Percentiles rank a stretch among this genome's conserved stretches.
These are phyloP conservation scores for Cnidoscolus chayamansa DNA, from an alignment of 441 rosid species.

Conservation along the genomic window DNA sequence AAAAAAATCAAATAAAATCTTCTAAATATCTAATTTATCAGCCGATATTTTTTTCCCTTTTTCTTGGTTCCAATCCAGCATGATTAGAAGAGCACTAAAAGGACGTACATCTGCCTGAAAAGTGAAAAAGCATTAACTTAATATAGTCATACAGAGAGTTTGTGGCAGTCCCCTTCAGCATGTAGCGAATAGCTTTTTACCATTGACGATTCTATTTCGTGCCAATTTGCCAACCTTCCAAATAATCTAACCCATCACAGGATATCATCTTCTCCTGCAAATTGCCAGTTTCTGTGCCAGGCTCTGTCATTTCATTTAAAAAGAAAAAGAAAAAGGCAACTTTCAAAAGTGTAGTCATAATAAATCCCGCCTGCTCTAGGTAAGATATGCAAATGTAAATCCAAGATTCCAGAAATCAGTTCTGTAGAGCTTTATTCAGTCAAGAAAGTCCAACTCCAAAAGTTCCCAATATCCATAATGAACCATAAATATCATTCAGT, in stretches of 20 bases:
- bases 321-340: background rate
- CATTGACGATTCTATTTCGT: background rate
- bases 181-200: background rate
- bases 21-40: conserved; percentile 7
- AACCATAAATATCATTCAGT: too few species aligned
- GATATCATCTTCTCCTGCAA: background rate
- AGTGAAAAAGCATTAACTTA: too few species aligned
- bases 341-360: background rate
- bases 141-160: too few species aligned
- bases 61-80: background rate
- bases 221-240: conserved; percentile 1
- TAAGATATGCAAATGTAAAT: background rate
- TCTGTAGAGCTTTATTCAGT: background rate
- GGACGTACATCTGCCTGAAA: conserved; percentile 1
- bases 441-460: too few species aligned
- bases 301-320: background rate
- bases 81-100: conserved; percentile 11
- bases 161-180: background rate
- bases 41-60: background rate
- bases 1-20: background rate
- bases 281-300: background rate
- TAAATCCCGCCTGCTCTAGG: conserved; percentile 11
- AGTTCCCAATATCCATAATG: too few species aligned
- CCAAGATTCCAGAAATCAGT: background rate
- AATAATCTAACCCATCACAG: background rate